Evolutionary conservation across 768 basidiomycete genomes (phyloP), one percentile per base, ranked within the genome.

Genomic region (Fomitopsis serialis): DNA sequence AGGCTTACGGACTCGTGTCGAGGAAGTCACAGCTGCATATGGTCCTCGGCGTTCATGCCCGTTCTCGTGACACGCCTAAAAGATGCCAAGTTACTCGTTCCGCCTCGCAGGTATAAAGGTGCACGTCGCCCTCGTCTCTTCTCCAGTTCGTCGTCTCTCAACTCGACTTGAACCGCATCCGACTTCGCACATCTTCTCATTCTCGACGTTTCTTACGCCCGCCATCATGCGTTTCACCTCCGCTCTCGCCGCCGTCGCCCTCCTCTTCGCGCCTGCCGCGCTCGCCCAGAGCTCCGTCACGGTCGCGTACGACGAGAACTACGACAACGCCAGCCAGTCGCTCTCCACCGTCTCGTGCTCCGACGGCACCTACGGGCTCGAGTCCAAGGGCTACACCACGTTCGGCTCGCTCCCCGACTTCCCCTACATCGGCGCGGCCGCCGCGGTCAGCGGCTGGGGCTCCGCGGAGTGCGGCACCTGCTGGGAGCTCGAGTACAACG

Each of bases 331-430:
- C 4, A 1, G 1, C 46, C 63, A 63, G 45, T 59, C 67, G 37
- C 66, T 74, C 45, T 11, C 43, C 50, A 45, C 51, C 0, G 68
- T 74, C 15, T 66, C 73, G 3, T 76, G 74, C 58, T 76, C 75
- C 12, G 54, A 66, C 47, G 75, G 74, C 1, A 0, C 56, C 11
- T 63, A 74, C 54, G 75, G 75, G 22, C 61, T 76, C 9, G 50
- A 65, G 55, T 59, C 57, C 37, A 69, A 68, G 49, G 54, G 60
- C 49, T 74, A 66, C 57, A 58, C 63, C 24, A 75, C 72, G 7
- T 65, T 76, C 42, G 65, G 67, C 11, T 69, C 69, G 24, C 67
- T 76, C 45, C 67, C 68, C 21, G 45, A n/a, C 25, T 76, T 71
- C 61, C 72, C 74, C 2, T 56, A 64, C 50, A 62, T 76, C 40